Evolutionary conservation across 1,284 basidiomycete species (phyloP).

Genomic region (Sanguinoderma infundibulare): DNA sequence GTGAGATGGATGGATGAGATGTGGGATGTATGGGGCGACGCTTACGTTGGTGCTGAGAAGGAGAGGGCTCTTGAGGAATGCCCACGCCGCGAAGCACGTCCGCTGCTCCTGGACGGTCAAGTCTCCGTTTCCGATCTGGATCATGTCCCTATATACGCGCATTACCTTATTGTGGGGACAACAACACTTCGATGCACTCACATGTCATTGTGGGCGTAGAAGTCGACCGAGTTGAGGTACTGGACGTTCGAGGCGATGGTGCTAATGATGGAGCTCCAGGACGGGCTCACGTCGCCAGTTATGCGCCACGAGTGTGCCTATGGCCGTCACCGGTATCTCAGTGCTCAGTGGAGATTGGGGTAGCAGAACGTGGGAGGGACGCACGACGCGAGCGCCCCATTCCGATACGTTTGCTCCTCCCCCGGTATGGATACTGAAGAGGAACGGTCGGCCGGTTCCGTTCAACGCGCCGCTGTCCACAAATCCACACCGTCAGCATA

Average conservation of each 20-base stretch:
- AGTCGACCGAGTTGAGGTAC: constrained; percentile 47
- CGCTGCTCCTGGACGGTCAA: constrained; percentile 55
- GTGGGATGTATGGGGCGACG: no score
- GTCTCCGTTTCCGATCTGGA: constrained; percentile 58
- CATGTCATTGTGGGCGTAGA: constrained; percentile 61
- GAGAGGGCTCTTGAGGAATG: constrained; percentile 60
- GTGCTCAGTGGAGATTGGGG: no score
- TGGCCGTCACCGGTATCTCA: no score
- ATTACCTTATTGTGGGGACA: background rate
- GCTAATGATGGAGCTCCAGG: constrained; percentile 52
- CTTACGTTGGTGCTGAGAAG: constrained; percentile 56
- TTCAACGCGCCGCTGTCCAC: constrained; percentile 49
- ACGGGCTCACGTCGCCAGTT: constrained; percentile 51
- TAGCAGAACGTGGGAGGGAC: constrained; percentile 17
- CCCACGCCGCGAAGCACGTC: constrained; percentile 62
- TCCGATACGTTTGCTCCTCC: constrained; percentile 54
- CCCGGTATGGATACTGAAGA: constrained; percentile 57
- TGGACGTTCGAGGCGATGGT: constrained; percentile 49
- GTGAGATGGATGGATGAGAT: no score
- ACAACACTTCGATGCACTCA: constrained; percentile 10
- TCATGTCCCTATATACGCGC: constrained; percentile 49
- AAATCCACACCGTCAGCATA: background rate
- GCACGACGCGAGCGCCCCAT: constrained; percentile 57
- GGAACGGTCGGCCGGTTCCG: constrained; percentile 44
- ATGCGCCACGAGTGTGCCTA: constrained; percentile 64